phyloP scores from a whole-genome alignment of 371 early-diverging fungal genomes.

The Lichtheimia ornata region DNA sequence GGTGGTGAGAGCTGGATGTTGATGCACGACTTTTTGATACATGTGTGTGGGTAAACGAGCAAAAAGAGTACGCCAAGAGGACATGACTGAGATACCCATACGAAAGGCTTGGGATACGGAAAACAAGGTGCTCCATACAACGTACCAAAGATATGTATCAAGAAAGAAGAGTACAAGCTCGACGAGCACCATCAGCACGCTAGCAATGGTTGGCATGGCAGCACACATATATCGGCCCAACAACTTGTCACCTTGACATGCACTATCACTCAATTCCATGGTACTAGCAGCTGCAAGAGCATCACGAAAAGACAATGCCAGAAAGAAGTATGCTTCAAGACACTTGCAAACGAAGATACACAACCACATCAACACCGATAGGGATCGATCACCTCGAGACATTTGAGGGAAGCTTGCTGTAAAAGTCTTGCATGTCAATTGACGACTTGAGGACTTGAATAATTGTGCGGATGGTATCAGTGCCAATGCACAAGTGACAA shows the following conservation, averaged over 20 bases:
- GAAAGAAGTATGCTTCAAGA: constrained; percentile 82
- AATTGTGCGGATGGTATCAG: constrained; percentile 65
- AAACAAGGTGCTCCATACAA: constrained; percentile 82
- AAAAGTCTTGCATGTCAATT: constrained; percentile 72
- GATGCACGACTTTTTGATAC: constrained; percentile 70
- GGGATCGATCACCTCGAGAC: constrained; percentile 60
- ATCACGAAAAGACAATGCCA: constrained; percentile 79
- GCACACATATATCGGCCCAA: constrained; percentile 57
- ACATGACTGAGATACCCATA: constrained; percentile 82
- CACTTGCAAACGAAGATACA: constrained; percentile 79
- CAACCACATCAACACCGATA: constrained; percentile 78
- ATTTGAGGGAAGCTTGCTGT: constrained; percentile 78
- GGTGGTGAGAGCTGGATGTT: constrained; percentile 53
- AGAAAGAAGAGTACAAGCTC: constrained; percentile 82
- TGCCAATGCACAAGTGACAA: constrained; percentile 64
- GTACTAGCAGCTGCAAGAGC: constrained; percentile 65
- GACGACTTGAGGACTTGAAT: constrained; percentile 46
- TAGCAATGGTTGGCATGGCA: constrained; percentile 66
- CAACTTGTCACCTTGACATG: constrained; percentile 53
- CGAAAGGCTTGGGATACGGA: constrained; percentile 79
- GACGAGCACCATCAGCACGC: constrained; percentile 73
- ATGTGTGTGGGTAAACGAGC: constrained; percentile 78
- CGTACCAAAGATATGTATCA: constrained; percentile 92
- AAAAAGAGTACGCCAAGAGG: constrained; percentile 85
- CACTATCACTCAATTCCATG: constrained; percentile 41